Evolutionary conservation across 2,329 filamentous ascomycete genomes (phyloP).

Genomic region (Dactylellina cionopaga): DNA sequence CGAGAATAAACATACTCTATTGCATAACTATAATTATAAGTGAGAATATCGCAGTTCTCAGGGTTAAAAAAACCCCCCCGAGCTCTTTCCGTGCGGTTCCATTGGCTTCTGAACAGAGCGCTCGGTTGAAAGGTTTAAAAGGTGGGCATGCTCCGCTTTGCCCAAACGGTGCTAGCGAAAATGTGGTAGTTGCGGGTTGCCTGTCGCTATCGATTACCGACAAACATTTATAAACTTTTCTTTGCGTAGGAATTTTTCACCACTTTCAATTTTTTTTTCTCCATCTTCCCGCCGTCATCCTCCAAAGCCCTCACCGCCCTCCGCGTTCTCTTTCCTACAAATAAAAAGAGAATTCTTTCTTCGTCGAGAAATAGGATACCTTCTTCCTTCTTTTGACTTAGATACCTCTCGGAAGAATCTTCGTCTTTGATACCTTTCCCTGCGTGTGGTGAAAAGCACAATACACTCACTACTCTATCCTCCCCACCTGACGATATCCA

Average conservation of each 20-base stretch:
- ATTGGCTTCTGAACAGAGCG: conserved; percentile 30
- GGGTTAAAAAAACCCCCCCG: not conserved
- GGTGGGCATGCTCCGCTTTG: conserved; percentile 38
- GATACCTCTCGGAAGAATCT: conserved; percentile 11
- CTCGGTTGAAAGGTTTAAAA: conserved; percentile 33
- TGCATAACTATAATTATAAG: not conserved
- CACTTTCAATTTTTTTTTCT: conserved; percentile 28
- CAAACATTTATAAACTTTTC: conserved; percentile 52
- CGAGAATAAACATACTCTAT: conserved; percentile 2
- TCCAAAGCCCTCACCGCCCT: conserved; percentile 15
- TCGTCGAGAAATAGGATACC: conserved; percentile 24
- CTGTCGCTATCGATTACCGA: conserved; percentile 45
- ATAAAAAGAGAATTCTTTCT: conserved; percentile 20
- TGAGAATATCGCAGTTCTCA: not conserved
- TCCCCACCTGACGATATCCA: not conserved
- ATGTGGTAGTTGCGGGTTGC: not conserved
- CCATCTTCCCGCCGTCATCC: conserved; percentile 47
- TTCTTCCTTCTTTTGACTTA: not conserved
- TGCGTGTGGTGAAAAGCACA: conserved; percentile 8
- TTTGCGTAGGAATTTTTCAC: conserved; percentile 48
- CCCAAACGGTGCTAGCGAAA: conserved; percentile 29
- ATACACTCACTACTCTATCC: conserved; percentile 1
- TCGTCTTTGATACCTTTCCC: conserved; percentile 8
- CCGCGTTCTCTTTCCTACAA: conserved; percentile 17
- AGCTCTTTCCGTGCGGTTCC: conserved; percentile 50